Percentiles rank a stretch among this genome's conserved stretches.
These are phyloP conservation scores for Hypoxylon sp. DNA, from an alignment of 2,329 filamentous ascomycete species.

Conservation along the genomic window DNA sequence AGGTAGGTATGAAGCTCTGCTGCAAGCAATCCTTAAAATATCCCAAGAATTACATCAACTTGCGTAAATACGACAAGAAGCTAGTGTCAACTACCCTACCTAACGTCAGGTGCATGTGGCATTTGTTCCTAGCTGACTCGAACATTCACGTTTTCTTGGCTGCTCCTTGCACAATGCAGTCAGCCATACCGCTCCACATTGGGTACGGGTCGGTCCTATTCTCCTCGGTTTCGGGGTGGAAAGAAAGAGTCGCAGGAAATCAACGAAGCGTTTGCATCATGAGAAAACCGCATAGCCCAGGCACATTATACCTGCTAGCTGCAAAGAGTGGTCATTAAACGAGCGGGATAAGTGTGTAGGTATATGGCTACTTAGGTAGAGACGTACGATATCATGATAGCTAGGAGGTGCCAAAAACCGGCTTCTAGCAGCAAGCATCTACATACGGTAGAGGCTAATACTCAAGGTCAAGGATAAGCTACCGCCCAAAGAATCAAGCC, in stretches of 20 bases:
- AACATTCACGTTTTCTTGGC: constrained; percentile 27
- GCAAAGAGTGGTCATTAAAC: not conserved
- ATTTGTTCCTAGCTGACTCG: constrained; percentile 19
- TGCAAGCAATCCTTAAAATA: constrained; percentile 42
- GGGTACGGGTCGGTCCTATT: constrained; percentile 35
- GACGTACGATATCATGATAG: not conserved
- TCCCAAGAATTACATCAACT: constrained; percentile 41
- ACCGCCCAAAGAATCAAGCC: not conserved
- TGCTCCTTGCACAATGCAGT: constrained; percentile 34
- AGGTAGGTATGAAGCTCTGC: constrained; percentile 27
- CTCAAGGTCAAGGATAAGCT: constrained; percentile 2
- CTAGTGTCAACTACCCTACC: constrained; percentile 2
- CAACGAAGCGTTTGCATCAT: constrained; percentile 3
- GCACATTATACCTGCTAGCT: not conserved
- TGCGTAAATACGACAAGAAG: constrained; percentile 35
- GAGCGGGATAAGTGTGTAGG: not conserved
- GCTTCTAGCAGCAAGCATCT: not conserved
- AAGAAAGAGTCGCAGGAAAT: not conserved
- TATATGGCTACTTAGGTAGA: not conserved
- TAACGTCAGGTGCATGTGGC: constrained; percentile 19
- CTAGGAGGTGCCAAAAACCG: not conserved
- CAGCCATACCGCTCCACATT: constrained; percentile 27
- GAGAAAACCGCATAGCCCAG: not conserved
- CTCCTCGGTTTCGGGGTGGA: constrained; percentile 11
- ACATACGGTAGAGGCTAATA: constrained; percentile 14